Evolutionary conservation across 176 grass and related monocot genomes (phyloP), one percentile per base, ranked within the genome.

Genomic region (Echinochloa phyllopogon): DNA sequence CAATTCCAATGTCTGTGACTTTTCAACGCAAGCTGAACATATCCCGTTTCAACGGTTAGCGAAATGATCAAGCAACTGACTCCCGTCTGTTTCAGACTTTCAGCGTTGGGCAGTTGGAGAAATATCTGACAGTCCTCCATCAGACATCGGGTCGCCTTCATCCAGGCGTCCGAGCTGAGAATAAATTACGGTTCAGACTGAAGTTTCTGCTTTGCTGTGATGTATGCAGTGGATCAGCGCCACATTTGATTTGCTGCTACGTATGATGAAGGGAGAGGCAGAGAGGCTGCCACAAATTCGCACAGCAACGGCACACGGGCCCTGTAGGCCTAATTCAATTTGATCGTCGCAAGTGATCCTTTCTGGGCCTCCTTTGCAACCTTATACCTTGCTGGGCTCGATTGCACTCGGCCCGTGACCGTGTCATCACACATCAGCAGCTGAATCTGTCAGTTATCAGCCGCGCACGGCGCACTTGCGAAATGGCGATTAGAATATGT

Each of bases 401-500:
- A 44, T 6, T 4, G 5, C 41, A 48, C 9, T 3, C 1, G 24
- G 47, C 4, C 5, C 25, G 5, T 40, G 18, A 49, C 16, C 10
- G 16, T 10, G 81, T n/a, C 62, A 38, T 39, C 65, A 23, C 4
- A 49, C 47, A 49, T 23, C 56, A 57, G 33, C 12, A 15, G 40
- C 13, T 62, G 39, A 17, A 50, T 37, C 16, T 16, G 42, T 83
- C 57, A 40, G 0, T 9, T n/a, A 52, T 27, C 37, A 33, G 7
- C 43, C 13, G 36, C 40, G 76, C 62, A 6, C 55, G 55, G 18
- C 21, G 23, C 49, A 21, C n/a, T 74, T 52, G 38, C n/a, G 11
- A 27, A 36, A 20, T 39, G 11, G 33, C 3, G 58, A 66, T 8
- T 66, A 75, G 77, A 75, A 75, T 81, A 87, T 87, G 49, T 44